Base-by-base conservation (phyloP, 495 filamentous ascomycete genomes). In the Wilcoxina mikolae region DNA sequence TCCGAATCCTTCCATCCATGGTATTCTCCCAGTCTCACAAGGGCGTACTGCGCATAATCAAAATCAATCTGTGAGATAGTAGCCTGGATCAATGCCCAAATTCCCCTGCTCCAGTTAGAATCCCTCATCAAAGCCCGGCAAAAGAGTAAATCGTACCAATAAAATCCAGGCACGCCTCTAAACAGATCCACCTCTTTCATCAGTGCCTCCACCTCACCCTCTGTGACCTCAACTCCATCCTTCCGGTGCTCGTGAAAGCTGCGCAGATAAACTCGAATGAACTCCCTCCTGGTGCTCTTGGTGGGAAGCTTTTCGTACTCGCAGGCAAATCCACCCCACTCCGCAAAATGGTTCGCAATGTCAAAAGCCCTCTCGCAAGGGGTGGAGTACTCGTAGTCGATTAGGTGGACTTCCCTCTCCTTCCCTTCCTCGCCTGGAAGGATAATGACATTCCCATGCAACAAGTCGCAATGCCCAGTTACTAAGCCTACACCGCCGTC, bases 321-420 rank as follows among this genome's bases (percentile, higher is more conserved):
- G 75, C 91, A 99, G 59, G 91, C 85, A 64, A 94, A 94, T 54
- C 91, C 91, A 51, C 82, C 89, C 90, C 91, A 99, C 72, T 99
- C 91, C 39, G 93, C 87, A 66, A 99, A 90, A 73, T 99, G 91
- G 73, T 99, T 99, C n/a, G 91, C 82, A 54, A 99, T 78, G 67
- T 99, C 91, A 68, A 99, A 99, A n/a, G 91, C 87, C 12, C 89
- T 85, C 0, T 93, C 91, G 5, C 88, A 88, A 1, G 93, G 87
- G 0, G 86, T 88, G 7, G 90, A 87, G 66, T 91, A 94, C 52
- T 99, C 91, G 71, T 96, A 99, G 69, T 99, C 91, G 63, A 99
- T 96, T 67, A 99, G 96, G 64, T 78, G 79, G 44, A 96, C 86
- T 17, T 53, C 71, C n/a, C 18, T 15, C 25, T 4, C 3, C 55